These are phyloP conservation scores for Colletotrichum higginsianum DNA, from an alignment of 2,329 filamentous ascomycete species.

Conservation along the genomic window DNA sequence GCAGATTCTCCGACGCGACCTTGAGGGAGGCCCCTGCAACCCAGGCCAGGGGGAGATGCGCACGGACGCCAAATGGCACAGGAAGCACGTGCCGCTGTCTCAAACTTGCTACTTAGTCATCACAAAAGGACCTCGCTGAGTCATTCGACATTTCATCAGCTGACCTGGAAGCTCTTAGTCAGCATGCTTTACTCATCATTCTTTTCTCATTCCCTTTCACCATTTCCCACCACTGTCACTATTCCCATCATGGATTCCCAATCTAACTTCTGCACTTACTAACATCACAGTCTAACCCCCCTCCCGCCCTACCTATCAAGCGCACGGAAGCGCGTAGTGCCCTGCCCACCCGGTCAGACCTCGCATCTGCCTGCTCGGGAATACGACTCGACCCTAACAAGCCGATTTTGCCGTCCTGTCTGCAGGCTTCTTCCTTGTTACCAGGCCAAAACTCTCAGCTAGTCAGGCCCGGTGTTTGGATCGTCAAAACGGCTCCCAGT, in stretches of 20 bases:
- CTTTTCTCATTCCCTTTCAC: too few relatives aligned
- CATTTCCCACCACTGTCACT: too few relatives aligned
- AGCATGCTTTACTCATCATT: too few relatives aligned
- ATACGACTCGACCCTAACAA: background rate
- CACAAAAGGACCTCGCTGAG: background rate
- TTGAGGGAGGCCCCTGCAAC: background rate
- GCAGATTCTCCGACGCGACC: conserved; percentile 27
- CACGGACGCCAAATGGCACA: background rate
- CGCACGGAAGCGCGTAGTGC: too few relatives aligned
- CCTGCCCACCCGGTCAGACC: too few relatives aligned
- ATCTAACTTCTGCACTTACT: too few relatives aligned
- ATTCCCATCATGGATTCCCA: too few relatives aligned
- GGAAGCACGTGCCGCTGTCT: background rate
- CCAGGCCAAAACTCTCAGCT: background rate
- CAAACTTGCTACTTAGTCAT: background rate
- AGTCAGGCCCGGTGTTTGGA: background rate
- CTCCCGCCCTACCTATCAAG: too few relatives aligned
- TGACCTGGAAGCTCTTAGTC: too few relatives aligned
- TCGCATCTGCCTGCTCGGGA: background rate
- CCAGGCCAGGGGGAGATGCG: background rate
- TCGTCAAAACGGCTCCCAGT: background rate
- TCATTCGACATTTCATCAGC: background rate
- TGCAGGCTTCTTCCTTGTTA: too few relatives aligned
- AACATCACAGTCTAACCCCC: too few relatives aligned
- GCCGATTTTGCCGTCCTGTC: conserved; percentile 1